Base-by-base conservation (phyloP, 2,329 filamentous ascomycete genomes). In the Alternaria novae-zelandiae region DNA sequence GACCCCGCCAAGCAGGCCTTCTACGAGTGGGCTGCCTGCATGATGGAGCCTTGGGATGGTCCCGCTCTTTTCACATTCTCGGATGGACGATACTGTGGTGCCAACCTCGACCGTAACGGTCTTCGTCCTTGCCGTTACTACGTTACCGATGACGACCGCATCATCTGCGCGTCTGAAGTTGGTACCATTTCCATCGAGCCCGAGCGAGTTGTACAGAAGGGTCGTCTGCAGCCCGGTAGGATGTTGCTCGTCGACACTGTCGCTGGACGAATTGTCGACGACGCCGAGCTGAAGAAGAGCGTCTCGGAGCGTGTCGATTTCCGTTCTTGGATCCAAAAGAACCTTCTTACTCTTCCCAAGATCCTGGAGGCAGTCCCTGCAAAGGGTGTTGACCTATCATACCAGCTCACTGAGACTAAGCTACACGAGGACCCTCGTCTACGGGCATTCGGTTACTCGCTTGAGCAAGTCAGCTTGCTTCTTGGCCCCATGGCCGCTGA, bases 31-130 rank as follows among this genome's bases (percentile, higher is more conserved):
- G 95, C 95, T 75, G 94, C 94, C 70, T 98, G 95, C 81, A 92
- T 97, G 86, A 98, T 98, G 95, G 95, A 98, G 84, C 94, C 95
- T 15, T 98, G 95, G 95, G 95, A 98, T 82, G 95, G 95, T 17
- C 95, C 95, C 32, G 95, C 95, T 59, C 88, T 98, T 30, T 98
- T 98, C 85, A 97, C 94, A 7, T 98, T 98, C 82, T 93, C 95
- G 26, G 95, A 98, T 80, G 95, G 95, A 65, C 90, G 95, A 67
- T 98, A 96, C 86, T 98, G 95, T 76, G 95, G 95, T 87, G 95
- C 95, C 70, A 98, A 97, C 80, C 87, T 98, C 23, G 95, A 98
- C 83, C 90, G 95, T 82, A 98, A 98, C 78, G 95, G 95, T 82
- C 88, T 98, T 57, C 90, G 95, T 72, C 95, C 95, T 75, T 98